Evolutionary conservation across 2,329 filamentous ascomycete species (phyloP).

Genomic region (Akanthomyces muscarius): DNA sequence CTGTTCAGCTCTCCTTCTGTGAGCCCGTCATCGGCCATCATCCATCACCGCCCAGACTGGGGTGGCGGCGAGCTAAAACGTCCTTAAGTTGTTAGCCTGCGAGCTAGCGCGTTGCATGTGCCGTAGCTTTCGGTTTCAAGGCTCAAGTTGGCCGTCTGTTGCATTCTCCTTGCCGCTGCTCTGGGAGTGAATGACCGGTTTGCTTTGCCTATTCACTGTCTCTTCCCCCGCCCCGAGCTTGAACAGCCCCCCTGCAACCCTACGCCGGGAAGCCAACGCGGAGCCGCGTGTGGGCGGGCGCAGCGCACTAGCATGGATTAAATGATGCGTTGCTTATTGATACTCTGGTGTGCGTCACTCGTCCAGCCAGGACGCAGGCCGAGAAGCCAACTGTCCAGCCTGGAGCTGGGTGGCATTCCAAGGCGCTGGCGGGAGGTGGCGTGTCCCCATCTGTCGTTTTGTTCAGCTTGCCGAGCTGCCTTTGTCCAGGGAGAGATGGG

Average conservation of each 20-base stretch:
- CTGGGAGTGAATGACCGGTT: no score
- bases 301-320: constrained; percentile 4
- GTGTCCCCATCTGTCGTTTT: background rate
- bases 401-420: background rate
- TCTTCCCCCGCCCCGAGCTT: background rate
- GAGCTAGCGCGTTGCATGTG: background rate
- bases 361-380: background rate
- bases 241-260: background rate
- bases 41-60: background rate
- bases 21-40: background rate
- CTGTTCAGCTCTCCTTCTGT: background rate
- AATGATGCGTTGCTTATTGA: constrained; percentile 4
- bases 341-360: background rate
- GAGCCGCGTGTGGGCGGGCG: constrained; percentile 11
- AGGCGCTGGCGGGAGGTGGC: background rate
- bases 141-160: background rate
- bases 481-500: background rate
- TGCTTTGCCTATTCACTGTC: background rate
- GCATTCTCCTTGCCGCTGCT: background rate
- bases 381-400: background rate
- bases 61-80: constrained; percentile 6
- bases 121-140: background rate
- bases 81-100: background rate
- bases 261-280: constrained; percentile 7
- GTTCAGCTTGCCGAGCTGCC: background rate